Evolutionary conservation across 768 basidiomycete species (phyloP).

Genomic region (Leccinum subgranulosum): DNA sequence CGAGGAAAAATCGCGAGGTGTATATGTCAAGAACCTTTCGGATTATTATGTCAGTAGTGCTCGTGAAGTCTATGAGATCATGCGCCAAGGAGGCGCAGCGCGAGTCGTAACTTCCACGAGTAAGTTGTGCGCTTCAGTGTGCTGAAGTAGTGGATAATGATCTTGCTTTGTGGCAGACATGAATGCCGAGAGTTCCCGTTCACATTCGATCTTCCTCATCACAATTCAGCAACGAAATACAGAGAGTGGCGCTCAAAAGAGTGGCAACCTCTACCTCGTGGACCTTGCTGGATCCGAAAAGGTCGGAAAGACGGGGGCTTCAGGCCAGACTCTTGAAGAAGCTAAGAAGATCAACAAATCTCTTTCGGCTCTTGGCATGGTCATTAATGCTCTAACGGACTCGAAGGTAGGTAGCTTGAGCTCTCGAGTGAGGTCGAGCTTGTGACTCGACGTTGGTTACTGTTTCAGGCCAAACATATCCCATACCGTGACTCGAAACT

Average conservation of each 20-base stretch:
- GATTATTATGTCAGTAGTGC: slow-evolving; percentile 98
- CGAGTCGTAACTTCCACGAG: slow-evolving; percentile 94
- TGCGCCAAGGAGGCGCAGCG: slow-evolving; percentile 92
- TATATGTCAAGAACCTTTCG: slow-evolving; percentile 96
- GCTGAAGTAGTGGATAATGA: slow-evolving; percentile 1
- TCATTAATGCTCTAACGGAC: slow-evolving; percentile 97
- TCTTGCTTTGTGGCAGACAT: slow-evolving; percentile 61
- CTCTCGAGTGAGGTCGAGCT: background rate
- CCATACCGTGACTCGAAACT: slow-evolving; percentile 99
- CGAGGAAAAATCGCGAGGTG: slow-evolving; percentile 95
- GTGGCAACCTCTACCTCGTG: slow-evolving; percentile 94
- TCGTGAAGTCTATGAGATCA: slow-evolving; percentile 96
- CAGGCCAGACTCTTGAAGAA: slow-evolving; percentile 97
- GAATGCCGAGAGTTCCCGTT: slow-evolving; percentile 99
- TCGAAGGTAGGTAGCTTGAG: slow-evolving; percentile 61
- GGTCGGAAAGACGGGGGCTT: slow-evolving; percentile 98
- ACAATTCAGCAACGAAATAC: slow-evolving; percentile 96
- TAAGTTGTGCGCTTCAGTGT: slow-evolving; percentile 39
- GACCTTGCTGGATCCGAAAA: slow-evolving; percentile 99
- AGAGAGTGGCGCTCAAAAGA: slow-evolving; percentile 93
- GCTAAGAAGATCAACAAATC: slow-evolving; percentile 99
- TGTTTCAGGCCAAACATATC: slow-evolving; percentile 82
- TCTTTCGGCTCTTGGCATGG: slow-evolving; percentile 96
- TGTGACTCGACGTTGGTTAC: slow-evolving; percentile 3
- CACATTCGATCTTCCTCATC: slow-evolving; percentile 98